Evolutionary conservation across 306 rosid species (phyloP).

Genomic region (Hippophae tibetana): DNA sequence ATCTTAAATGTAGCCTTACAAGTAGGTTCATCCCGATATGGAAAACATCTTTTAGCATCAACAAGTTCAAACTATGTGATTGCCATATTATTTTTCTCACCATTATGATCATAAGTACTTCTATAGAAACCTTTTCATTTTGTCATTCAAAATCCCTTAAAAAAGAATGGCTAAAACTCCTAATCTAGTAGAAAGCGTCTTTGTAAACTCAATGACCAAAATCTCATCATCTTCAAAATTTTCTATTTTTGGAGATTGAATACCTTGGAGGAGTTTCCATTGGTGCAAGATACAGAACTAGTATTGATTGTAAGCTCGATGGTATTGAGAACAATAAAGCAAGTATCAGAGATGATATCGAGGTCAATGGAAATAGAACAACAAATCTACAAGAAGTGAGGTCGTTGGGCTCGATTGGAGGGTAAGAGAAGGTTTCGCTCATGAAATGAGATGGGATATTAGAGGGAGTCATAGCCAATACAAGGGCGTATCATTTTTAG

Average conservation of each 20-base stretch:
- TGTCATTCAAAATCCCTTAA: slow-evolving; percentile 66
- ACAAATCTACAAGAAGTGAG: slow-evolving; percentile 51
- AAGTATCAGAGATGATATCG: slow-evolving; percentile 51
- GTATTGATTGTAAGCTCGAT: slow-evolving; percentile 40
- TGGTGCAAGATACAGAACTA: slow-evolving; percentile 36
- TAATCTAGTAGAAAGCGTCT: slow-evolving; percentile 41
- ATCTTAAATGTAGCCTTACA: no score
- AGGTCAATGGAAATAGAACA: slow-evolving; percentile 52
- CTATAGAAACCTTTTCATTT: slow-evolving; percentile 85
- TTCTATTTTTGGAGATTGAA: slow-evolving; percentile 53
- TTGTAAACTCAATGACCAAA: slow-evolving; percentile 68
- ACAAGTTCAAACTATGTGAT: slow-evolving; percentile 95
- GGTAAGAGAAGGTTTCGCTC: no score
- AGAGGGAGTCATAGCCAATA: no score
- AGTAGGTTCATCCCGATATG: no score
- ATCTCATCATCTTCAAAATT: slow-evolving; percentile 54
- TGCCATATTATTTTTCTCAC: slow-evolving; percentile 90
- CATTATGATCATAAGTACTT: slow-evolving; percentile 65
- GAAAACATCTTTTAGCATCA: no score
- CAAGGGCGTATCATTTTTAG: no score
- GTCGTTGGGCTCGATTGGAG: no score
- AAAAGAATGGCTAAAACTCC: slow-evolving; percentile 62
- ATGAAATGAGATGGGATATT: no score
- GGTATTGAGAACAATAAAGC: slow-evolving; percentile 72
- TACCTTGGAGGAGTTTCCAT: slow-evolving; percentile 43